phyloP scores from a whole-genome alignment of 805 yeast species.

The Yarrowia alimentaria region DNA sequence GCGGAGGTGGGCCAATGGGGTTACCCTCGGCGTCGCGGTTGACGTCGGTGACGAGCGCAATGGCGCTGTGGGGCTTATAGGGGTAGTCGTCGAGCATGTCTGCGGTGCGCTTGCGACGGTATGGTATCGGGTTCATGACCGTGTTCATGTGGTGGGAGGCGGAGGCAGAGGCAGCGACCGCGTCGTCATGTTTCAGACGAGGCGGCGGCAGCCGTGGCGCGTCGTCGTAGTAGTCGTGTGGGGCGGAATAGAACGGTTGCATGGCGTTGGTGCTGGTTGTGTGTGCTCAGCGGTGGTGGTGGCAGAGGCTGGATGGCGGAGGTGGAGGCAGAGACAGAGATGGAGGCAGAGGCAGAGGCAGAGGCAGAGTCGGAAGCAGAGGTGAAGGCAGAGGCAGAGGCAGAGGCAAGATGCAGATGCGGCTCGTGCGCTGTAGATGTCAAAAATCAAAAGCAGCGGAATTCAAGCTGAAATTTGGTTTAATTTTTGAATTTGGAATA shows the following conservation, averaged over 20 bases:
- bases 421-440: too few species aligned
- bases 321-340: too few species aligned
- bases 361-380: too few species aligned
- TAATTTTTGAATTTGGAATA: too few species aligned
- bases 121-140: slow-evolving; percentile 21
- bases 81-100: slow-evolving; percentile 2
- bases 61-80: slow-evolving; percentile 57
- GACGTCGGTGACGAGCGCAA: slow-evolving; percentile 79
- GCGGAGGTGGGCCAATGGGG: slow-evolving; percentile 9
- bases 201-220: slow-evolving; percentile 8
- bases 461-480: too few species aligned
- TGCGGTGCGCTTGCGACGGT: slow-evolving; percentile 6
- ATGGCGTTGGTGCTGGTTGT: neutral
- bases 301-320: neutral
- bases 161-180: too few species aligned
- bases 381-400: too few species aligned
- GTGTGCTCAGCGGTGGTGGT: neutral
- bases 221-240: slow-evolving; percentile 11
- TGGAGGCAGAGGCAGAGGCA: too few species aligned
- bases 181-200: slow-evolving; percentile 8
- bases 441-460: too few species aligned
- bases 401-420: too few species aligned
- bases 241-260: slow-evolving; percentile 14
- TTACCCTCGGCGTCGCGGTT: slow-evolving; percentile 46
- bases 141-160: slow-evolving; percentile 22